phyloP scores from a whole-genome alignment of 257 asterid species.

The Capsicum pubescens region DNA sequence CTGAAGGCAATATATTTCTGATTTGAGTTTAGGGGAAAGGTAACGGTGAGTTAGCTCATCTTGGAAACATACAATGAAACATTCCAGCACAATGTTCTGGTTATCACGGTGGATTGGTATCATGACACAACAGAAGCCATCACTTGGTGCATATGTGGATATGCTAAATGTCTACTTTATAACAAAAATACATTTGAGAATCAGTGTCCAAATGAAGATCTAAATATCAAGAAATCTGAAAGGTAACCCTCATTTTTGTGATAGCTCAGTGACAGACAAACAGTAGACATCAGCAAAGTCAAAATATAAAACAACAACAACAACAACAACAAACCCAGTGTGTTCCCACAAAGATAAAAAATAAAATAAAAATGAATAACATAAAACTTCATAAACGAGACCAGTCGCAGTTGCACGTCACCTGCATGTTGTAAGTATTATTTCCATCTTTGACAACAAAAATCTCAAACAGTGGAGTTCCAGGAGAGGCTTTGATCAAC shows the following conservation, averaged over 20 bases:
- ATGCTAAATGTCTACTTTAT: background rate
- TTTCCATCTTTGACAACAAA: slow-evolving; percentile 82
- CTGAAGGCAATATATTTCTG: background rate
- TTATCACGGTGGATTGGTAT: background rate
- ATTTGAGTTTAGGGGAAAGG: background rate
- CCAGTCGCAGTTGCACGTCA: slow-evolving; percentile 34
- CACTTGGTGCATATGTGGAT: background rate
- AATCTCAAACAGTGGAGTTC: slow-evolving; percentile 91
- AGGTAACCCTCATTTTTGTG: background rate
- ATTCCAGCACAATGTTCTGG: slow-evolving; percentile 12
- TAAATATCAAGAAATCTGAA: slow-evolving; percentile 10
- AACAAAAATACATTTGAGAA: slow-evolving; percentile 3
- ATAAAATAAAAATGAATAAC: background rate
- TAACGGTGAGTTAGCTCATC: slow-evolving; percentile 7
- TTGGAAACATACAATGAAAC: background rate
- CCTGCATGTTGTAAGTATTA: slow-evolving; percentile 79
- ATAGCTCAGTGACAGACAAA: slow-evolving; percentile 6
- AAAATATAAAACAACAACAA: background rate
- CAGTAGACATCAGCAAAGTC: background rate
- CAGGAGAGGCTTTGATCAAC: slow-evolving; percentile 84
- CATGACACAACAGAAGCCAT: slow-evolving; percentile 4
- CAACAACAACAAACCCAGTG: too few species aligned
- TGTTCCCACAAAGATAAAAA: background rate
- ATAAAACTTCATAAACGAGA: background rate
- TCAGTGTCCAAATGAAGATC: background rate